Evolutionary conservation across 441 rosid genomes (phyloP).

Genomic region (Syzygium malaccense): DNA sequence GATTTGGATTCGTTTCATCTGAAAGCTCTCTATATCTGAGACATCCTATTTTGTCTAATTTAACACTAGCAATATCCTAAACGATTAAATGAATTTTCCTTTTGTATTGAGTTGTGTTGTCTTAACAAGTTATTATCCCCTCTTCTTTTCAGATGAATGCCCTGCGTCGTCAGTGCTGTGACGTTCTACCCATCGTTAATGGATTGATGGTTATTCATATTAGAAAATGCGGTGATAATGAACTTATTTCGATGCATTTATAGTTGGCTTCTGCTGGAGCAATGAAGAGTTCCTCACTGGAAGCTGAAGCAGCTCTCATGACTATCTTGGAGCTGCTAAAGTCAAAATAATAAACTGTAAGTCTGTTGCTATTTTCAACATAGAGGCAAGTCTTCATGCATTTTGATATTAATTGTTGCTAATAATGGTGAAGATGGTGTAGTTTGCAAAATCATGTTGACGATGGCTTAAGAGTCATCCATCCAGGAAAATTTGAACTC

Average conservation of each 20-base stretch:
- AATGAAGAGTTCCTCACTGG: not conserved
- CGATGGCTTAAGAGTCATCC: not conserved
- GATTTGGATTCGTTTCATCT: not conserved
- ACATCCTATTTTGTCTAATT: not conserved
- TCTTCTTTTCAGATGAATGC: constrained; percentile 39
- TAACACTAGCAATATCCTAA: not conserved
- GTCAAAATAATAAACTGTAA: not conserved
- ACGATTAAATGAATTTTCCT: not conserved
- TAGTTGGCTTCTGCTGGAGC: constrained; percentile 11
- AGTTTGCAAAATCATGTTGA: not conserved
- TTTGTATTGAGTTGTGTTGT: not conserved
- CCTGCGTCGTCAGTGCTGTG: constrained; percentile 79
- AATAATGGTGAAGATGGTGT: not conserved
- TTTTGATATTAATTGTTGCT: not conserved
- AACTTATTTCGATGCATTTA: constrained; percentile 59
- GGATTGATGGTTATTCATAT: constrained; percentile 58
- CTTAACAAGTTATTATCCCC: not conserved
- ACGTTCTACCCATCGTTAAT: constrained; percentile 37
- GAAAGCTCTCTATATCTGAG: not conserved
- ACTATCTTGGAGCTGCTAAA: not conserved
- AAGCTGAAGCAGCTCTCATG: not conserved
- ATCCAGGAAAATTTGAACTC: not conserved
- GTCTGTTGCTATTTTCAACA: not conserved
- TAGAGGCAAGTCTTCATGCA: not conserved
- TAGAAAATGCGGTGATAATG: constrained; percentile 51